These are phyloP conservation scores for Dendrobium huoshanense DNA, from an alignment of 106 monocot genomes.

Conservation along the genomic window DNA sequence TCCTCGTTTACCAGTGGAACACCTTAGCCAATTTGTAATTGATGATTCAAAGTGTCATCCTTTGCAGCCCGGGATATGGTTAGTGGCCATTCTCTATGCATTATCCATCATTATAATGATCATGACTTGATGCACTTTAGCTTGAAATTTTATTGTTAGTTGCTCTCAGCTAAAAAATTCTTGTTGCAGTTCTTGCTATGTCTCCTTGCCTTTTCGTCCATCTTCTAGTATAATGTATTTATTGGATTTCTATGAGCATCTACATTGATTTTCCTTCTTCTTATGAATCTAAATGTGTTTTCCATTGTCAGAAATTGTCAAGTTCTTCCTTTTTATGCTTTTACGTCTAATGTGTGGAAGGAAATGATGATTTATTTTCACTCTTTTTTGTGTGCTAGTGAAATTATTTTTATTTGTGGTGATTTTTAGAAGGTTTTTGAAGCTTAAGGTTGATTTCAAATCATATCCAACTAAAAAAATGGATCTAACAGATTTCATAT, in stretches of 20 bases:
- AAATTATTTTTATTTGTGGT: neutral
- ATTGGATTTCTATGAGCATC: neutral
- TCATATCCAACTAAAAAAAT: neutral
- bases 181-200: neutral
- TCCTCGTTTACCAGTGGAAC: constrained; percentile 53
- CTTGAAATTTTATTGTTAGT: neutral
- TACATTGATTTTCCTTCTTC: neutral
- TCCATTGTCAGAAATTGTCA: neutral
- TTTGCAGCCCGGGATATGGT: constrained; percentile 67
- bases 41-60: constrained; percentile 54
- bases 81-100: constrained; percentile 7
- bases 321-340: neutral
- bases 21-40: constrained; percentile 46
- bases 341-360: neutral
- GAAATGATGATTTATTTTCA: neutral
- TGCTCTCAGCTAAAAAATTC: neutral
- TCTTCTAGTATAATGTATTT: neutral
- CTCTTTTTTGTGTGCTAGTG: neutral
- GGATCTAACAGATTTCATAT: neutral
- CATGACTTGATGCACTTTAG: neutral
- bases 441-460: neutral
- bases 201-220: neutral
- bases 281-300: neutral
- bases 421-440: neutral
- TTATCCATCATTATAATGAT: neutral